Conservation (phyloP, 768 basidiomycete species). For the Auricularia sp. region DNA sequence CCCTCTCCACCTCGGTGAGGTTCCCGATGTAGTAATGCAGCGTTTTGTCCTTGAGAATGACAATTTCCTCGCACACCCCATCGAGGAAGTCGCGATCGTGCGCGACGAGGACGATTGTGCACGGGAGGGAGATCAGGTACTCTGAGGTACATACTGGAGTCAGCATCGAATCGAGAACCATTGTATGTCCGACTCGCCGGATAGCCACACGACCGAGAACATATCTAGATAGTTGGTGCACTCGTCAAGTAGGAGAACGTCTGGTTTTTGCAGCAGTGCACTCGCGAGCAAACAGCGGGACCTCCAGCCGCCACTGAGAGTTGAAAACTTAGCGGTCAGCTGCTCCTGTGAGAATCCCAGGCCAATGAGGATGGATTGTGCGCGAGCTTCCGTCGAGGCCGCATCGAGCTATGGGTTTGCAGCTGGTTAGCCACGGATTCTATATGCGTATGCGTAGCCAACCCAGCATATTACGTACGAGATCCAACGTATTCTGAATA, state of each 20-base stretch:
- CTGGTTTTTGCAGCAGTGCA: slow-evolving; percentile 44
- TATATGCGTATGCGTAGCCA: too few species aligned
- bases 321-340: slow-evolving; percentile 25
- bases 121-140: slow-evolving; percentile 31
- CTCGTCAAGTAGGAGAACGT: slow-evolving; percentile 53
- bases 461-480: slow-evolving; percentile 9
- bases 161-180: slow-evolving; percentile 16
- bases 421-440: too few species aligned
- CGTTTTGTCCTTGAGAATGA: slow-evolving; percentile 43
- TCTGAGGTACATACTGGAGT: slow-evolving; percentile 22
- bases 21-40: slow-evolving; percentile 50
- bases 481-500: slow-evolving; percentile 16
- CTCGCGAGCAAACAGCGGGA: slow-evolving; percentile 49
- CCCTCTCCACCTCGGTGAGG: slow-evolving; percentile 39
- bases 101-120: slow-evolving; percentile 45
- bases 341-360: slow-evolving; percentile 43
- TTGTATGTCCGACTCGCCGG: neutral
- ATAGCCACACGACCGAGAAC: slow-evolving; percentile 40
- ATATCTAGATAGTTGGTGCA: slow-evolving; percentile 39
- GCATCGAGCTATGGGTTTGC: slow-evolving; percentile 14
- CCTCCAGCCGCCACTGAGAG: slow-evolving; percentile 57
- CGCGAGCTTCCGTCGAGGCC: slow-evolving; percentile 22
- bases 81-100: slow-evolving; percentile 59
- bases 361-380: slow-evolving; percentile 43
- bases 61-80: slow-evolving; percentile 47